A percentile compares a stretch with the other conserved stretches of the same genome.
phyloP scores from a whole-genome alignment of 2,329 filamentous ascomycete genomes.

The Aspergillus aculeatinus region DNA sequence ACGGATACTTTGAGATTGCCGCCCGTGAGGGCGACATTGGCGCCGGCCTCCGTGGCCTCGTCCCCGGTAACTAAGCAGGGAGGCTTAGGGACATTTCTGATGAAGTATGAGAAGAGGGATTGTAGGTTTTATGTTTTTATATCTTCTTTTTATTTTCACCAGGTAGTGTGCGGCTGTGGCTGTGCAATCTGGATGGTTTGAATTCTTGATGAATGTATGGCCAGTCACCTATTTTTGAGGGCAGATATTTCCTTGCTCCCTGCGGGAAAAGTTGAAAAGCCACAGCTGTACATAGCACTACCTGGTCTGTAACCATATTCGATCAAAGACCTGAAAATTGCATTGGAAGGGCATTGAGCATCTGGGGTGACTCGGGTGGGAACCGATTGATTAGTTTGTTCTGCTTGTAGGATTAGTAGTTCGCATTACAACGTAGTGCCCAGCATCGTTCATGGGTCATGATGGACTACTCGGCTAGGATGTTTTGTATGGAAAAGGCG shows the following conservation, averaged over 20 bases:
- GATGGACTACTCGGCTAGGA: no score
- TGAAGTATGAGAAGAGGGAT: constrained; percentile 34
- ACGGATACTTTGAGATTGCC: constrained; percentile 98
- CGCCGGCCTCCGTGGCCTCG: constrained; percentile 67
- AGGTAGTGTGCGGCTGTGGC: constrained; percentile 30
- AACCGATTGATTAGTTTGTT: neutral
- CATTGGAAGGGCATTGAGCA: constrained; percentile 21
- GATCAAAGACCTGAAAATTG: constrained; percentile 28
- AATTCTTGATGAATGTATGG: constrained; percentile 19
- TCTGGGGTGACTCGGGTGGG: neutral
- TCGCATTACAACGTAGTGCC: no score
- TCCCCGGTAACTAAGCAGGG: constrained; percentile 47
- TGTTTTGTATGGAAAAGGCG: no score
- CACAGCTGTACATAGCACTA: constrained; percentile 30
- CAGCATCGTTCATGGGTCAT: no score
- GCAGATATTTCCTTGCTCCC: constrained; percentile 6
- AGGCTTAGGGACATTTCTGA: constrained; percentile 22
- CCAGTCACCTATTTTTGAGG: constrained; percentile 14
- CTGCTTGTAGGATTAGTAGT: neutral
- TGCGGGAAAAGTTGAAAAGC: constrained; percentile 13
- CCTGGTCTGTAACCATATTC: constrained; percentile 39
- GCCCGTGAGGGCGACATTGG: constrained; percentile 95
- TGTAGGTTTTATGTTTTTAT: constrained; percentile 24
- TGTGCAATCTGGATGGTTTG: constrained; percentile 17
- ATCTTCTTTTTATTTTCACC: constrained; percentile 24